Evolutionary conservation across 257 asterid species (phyloP), one percentile per base, ranked within the genome.

Genomic region (Nicotiana benthamiana): DNA sequence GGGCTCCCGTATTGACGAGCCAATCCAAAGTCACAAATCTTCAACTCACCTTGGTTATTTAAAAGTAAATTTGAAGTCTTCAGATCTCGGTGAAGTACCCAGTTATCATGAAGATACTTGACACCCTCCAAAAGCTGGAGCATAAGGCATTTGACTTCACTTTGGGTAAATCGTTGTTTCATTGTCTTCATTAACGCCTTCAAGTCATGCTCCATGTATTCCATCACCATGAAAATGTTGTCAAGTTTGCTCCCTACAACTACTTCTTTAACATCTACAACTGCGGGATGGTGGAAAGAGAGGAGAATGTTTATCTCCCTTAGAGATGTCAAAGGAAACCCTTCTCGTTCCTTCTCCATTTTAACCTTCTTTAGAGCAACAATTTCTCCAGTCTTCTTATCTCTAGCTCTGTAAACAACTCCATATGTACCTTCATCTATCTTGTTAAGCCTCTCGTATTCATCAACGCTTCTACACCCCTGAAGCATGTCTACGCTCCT

Each of bases 381-480:
- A 75, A 91, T 81, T 82, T 94, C 98, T 82, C 93, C 93, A 2
- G 93, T 89, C 82, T 89, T 90, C 87, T 86, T 92, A 77, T 94
- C 98, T 87, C 80, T 92, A 76, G 97, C 98, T 82, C 94, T 88
- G 79, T 80, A 94, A 75, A 92, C 97, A 81, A 94, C 89, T 34
- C 97, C 98, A 63, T 94, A 94, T 5, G 96, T 94, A 32, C 98
- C 97, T 90, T 94, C 98, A 66, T 89, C 89, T 82, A 93, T 93
- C 89, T 86, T 94, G 84, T 93, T 92, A 86, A 93, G 86, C 83
- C 92, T 86, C 86, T 93, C 97, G 66, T 89, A 93, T 85, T 91
- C 97, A 77, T 87, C 85, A 28, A 93, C 97, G 82, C 90, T 89
- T 80, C 97, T 86, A 88, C 97, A 92, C 68, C 95, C 94, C 85